Evolutionary conservation across 2,329 filamentous ascomycete genomes (phyloP), one percentile per base, ranked within the genome.

Genomic region (Calonectria pseudoreteaudii): DNA sequence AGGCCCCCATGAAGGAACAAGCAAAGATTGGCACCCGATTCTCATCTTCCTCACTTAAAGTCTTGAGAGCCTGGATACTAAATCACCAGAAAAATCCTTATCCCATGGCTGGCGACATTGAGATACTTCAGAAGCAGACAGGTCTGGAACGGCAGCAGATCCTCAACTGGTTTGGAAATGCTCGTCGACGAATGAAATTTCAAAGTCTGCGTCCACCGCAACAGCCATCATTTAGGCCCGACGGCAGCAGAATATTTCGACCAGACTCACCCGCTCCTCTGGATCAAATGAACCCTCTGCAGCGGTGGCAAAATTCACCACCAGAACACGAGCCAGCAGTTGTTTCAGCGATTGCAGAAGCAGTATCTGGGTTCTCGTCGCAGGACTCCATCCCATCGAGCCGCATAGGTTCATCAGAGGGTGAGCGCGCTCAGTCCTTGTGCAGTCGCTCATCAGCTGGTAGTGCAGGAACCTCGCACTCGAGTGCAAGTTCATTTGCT

Each of bases 111-210:
- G 91, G 94, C 68, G 94, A 97, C 81, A 96, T 95, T 80, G 93
- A 94, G 74, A 88, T 90, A 68, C 87, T 97, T 4, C 47, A 92
- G 94, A 82, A 87, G 89, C 69, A 89, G 77, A 97, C 94, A 1
- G 94, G 94, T 8, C 88, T 97, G 41, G 94, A 90, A 80, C 90
- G 93, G 78, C 93, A 89, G 20, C 95, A 97, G 81, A 95, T 97
- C 75, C 92, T 91, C 20, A 97, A 96, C 82, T 97, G 94, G 95
- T 90, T 97, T 60, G 94, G 94, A 71, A 97, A 97, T 83, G 94
- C 94, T 70, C 91, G 95, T 62, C 90, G 95, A 73, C 89, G 94
- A 75, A 91, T 93, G 77, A 97, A 96, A 85, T 90, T 92, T 70
- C 90, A 44, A 44, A n/a, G 18, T 44, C 6, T 20, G 18, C 41